Evolutionary conservation across 2,329 filamentous ascomycete genomes (phyloP), one percentile per base, ranked within the genome.

Genomic region (Monosporascus sp.): DNA sequence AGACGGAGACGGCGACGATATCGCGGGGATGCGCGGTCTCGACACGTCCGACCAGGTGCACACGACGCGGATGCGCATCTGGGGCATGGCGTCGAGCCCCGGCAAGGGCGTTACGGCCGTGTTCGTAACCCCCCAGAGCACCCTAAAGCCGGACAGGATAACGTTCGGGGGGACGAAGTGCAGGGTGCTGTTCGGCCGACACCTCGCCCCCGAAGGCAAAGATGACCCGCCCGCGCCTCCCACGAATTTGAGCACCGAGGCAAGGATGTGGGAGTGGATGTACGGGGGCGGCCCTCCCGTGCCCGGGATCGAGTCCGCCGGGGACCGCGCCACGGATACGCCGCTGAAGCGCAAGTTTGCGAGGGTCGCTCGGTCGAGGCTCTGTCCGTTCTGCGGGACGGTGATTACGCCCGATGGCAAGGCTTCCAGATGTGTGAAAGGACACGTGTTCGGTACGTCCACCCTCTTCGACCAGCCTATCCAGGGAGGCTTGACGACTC

Each of bases 241-340:
- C 25, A 59, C 54, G 49, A 61, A 57, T 2, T 65, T 79, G 20
- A 78, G 77, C n/a, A 81, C 80, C 2, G 81, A 84, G 63, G 81
- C 74, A 0, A 68, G 69, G 38, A 70, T 79, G 45, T 83, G 80
- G 75, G 77, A 83, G 55, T 81, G 77, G 74, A 80, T 83, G 75
- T 83, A 84, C 59, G 80, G 78, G 18, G 68, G 68, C n/a, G 78
- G 77, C 0, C 68, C 71, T 0, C 68, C 72, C 2, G 75, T 81
- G 3, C 69, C 73, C 0, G 77, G 75, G 4, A 68, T 74, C 4
- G 52, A 52, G 35, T 45, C 46, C 5, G 46, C 50, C 9, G 39
- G 43, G 8, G 44, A 48, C 9, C 18, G 50, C 46, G 43, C 58
- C 20, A 47, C 52, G 24, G 49, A 52, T 15, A 51, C 7, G 2